phyloP scores from a whole-genome alignment of 306 rosid genomes.

The Fragaria ananassa region DNA sequence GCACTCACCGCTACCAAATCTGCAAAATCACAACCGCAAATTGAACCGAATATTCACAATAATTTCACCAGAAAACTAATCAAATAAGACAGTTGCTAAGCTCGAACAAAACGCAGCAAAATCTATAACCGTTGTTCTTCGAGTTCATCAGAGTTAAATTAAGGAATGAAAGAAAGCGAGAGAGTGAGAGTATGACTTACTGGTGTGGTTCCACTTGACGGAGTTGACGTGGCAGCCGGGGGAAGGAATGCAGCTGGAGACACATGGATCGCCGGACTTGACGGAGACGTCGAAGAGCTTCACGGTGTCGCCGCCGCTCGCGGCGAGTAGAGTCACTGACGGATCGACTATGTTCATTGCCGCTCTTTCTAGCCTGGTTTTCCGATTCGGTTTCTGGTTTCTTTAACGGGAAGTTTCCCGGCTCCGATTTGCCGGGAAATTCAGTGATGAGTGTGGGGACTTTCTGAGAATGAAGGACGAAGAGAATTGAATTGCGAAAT shows the following conservation, averaged over 20 bases:
- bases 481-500: conserved; percentile 1
- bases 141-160: background rate
- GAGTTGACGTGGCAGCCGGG: conserved; percentile 79
- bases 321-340: conserved; percentile 71
- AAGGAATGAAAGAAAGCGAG: background rate
- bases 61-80: background rate
- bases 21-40: conserved; percentile 29
- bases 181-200: conserved; percentile 40
- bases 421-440: conserved; percentile 20
- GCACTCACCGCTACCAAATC: conserved; percentile 98
- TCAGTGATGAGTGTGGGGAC: background rate
- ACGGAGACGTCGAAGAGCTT: conserved; percentile 86
- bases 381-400: conserved; percentile 3
- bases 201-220: conserved; percentile 95
- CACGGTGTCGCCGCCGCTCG: conserved; percentile 89
- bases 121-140: conserved; percentile 4
- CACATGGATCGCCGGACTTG: conserved; percentile 83
- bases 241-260: conserved; percentile 80
- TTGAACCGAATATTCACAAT: background rate
- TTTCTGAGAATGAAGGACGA: conserved; percentile 1
- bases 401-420: background rate
- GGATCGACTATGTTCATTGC: conserved; percentile 54
- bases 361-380: background rate
- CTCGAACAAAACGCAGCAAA: background rate
- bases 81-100: background rate